A percentile compares a stretch with the other conserved stretches of the same genome.
Evolutionary conservation across 164 flowering plant genomes (phyloP).

Genomic region (Magnolia changhungtana): DNA sequence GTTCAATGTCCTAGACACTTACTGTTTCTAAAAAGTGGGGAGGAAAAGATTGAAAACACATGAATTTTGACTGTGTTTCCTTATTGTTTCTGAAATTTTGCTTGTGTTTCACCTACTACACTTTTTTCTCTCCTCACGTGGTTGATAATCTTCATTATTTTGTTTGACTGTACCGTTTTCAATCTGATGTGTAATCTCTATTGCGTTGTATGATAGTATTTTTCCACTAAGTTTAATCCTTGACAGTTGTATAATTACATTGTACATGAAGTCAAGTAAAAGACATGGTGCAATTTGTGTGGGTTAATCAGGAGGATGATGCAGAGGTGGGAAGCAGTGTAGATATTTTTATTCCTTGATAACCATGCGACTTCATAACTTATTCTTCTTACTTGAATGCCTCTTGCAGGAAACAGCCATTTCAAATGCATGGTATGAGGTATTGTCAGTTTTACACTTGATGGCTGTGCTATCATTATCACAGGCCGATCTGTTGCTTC

Average conservation of each 20-base stretch:
- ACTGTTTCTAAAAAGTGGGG: too few relatives aligned
- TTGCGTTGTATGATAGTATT: not conserved
- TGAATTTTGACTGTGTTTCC: too few relatives aligned
- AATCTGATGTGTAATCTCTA: not conserved
- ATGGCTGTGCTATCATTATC: slow-evolving; percentile 83
- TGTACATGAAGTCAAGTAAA: slow-evolving; percentile 72
- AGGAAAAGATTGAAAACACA: too few relatives aligned
- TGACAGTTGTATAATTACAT: slow-evolving; percentile 14
- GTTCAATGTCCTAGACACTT: too few relatives aligned
- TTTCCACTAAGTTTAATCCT: not conserved
- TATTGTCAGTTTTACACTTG: slow-evolving; percentile 84
- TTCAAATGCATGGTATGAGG: slow-evolving; percentile 92
- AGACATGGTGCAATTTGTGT: slow-evolving; percentile 70
- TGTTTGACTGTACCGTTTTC: not conserved
- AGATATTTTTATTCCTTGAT: not conserved
- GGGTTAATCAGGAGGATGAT: slow-evolving; percentile 95
- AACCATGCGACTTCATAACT: not conserved
- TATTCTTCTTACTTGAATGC: not conserved
- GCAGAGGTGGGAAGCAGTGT: slow-evolving; percentile 50
- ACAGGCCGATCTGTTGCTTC: slow-evolving; percentile 82
- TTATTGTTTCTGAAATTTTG: too few relatives aligned
- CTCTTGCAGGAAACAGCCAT: slow-evolving; percentile 75
- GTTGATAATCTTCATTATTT: not conserved
- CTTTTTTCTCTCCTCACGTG: not conserved
- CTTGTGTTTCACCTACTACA: not conserved